Conservation (phyloP, 2,329 filamentous ascomycete genomes). For the Fusarium pseudograminearum region DNA sequence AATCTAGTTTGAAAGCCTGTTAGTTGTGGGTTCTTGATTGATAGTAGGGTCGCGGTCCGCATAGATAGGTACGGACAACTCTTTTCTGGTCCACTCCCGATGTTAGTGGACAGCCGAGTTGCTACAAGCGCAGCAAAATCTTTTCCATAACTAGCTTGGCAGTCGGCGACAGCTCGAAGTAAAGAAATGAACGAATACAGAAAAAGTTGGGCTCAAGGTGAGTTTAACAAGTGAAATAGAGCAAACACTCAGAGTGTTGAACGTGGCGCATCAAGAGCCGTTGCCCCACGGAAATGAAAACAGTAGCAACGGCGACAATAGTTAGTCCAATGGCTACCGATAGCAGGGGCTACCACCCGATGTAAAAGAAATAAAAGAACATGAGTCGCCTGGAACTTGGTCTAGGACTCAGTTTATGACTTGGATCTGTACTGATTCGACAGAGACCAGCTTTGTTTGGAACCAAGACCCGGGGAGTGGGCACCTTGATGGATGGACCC, state of each 20-base stretch:
- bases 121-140: constrained; percentile 6
- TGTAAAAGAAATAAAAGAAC: constrained; percentile 1
- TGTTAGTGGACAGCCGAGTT: constrained; percentile 12
- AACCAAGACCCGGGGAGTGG: constrained; percentile 38
- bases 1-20: constrained; percentile 8
- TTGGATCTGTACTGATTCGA: constrained; percentile 34
- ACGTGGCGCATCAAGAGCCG: constrained; percentile 1
- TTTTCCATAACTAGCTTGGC: background rate
- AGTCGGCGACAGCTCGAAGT: background rate
- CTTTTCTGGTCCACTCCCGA: constrained; percentile 6
- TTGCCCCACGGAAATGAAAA: constrained; percentile 2
- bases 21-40: constrained; percentile 25
- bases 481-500: constrained; percentile 46
- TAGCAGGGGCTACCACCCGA: background rate
- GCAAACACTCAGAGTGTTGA: background rate
- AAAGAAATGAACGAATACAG: background rate
- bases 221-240: background rate
- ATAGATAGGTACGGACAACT: constrained; percentile 3
- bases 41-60: constrained; percentile 15
- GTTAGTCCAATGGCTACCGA: background rate
- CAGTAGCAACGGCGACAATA: background rate
- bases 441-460: constrained; percentile 28
- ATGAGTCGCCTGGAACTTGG: constrained; percentile 15
- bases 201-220: background rate
- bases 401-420: constrained; percentile 20